These are phyloP conservation scores for Paraleonurus japonicus DNA, from an alignment of 257 asterid genomes.

Conservation along the genomic window DNA sequence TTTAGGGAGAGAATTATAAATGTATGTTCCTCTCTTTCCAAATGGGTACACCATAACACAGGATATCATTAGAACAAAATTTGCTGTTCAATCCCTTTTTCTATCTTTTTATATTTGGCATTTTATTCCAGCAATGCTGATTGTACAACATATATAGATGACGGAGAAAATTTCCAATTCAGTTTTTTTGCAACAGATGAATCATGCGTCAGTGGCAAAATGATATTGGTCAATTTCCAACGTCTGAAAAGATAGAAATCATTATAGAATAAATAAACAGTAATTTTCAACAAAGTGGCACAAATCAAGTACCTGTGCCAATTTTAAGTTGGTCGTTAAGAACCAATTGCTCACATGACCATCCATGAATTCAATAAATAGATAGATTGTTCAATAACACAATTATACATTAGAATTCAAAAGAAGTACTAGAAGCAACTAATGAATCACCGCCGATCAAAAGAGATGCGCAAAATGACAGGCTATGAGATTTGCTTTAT, in stretches of 20 bases:
- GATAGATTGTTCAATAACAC: background rate
- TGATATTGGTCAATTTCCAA: background rate
- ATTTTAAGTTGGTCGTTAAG: slow-evolving; percentile 2
- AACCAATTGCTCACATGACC: slow-evolving; percentile 3
- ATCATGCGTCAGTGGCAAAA: background rate
- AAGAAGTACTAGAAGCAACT: background rate
- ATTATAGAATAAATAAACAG: background rate
- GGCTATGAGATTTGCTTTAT: slow-evolving; percentile 2
- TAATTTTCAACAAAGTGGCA: background rate
- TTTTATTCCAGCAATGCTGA: background rate
- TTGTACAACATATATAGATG: background rate
- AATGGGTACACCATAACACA: slow-evolving; percentile 13
- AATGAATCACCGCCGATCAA: background rate
- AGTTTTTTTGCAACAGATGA: background rate
- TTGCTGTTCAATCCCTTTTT: background rate
- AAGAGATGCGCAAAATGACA: background rate
- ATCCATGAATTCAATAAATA: background rate
- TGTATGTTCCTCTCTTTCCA: background rate
- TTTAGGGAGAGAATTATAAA: background rate
- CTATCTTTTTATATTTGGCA: background rate
- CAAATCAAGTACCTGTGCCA: background rate
- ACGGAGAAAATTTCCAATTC: background rate
- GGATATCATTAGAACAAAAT: background rate
- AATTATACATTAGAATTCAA: background rate
- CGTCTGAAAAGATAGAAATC: background rate